Percentiles rank a stretch among this genome's conserved stretches.
Evolutionary conservation across 2,329 filamentous ascomycete genomes (phyloP).

Genomic region (Endothia cerciana): DNA sequence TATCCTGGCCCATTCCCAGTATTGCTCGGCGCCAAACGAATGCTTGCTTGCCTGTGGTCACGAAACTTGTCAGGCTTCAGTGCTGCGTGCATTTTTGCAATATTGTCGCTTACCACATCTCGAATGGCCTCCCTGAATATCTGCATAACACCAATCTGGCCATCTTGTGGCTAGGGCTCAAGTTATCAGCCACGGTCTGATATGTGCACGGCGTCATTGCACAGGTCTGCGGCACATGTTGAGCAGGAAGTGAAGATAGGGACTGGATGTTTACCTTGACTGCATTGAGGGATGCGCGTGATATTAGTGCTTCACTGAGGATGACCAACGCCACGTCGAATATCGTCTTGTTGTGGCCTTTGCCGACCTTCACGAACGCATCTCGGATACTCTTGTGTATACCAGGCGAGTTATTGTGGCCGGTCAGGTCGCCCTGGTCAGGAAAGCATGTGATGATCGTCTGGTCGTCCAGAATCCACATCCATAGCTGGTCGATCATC

Average conservation of each 20-base stretch:
- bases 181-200: background rate
- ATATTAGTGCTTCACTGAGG: constrained; percentile 43
- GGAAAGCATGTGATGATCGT: constrained; percentile 39
- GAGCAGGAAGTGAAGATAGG: constrained; percentile 36
- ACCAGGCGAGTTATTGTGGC: constrained; percentile 42
- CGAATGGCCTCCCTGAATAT: constrained; percentile 26
- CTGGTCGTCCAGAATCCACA: constrained; percentile 39
- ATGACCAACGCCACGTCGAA: constrained; percentile 49
- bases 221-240: too few relatives aligned
- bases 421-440: constrained; percentile 46
- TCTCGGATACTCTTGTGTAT: constrained; percentile 46
- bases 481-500: constrained; percentile 41
- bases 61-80: background rate
- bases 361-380: constrained; percentile 33
- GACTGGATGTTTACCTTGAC: constrained; percentile 37
- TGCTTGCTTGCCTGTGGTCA: constrained; percentile 42
- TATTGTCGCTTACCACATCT: constrained; percentile 18
- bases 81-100: background rate
- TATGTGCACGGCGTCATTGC: too few relatives aligned
- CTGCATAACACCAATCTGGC: constrained; percentile 18
- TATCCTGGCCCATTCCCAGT: constrained; percentile 43
- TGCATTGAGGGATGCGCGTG: constrained; percentile 45
- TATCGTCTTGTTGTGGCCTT: constrained; percentile 40
- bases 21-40: constrained; percentile 41
- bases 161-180: constrained; percentile 17